These are phyloP conservation scores for Suhomyces maxii DNA, from an alignment of 1,139 yeast species.

Conservation along the genomic window DNA sequence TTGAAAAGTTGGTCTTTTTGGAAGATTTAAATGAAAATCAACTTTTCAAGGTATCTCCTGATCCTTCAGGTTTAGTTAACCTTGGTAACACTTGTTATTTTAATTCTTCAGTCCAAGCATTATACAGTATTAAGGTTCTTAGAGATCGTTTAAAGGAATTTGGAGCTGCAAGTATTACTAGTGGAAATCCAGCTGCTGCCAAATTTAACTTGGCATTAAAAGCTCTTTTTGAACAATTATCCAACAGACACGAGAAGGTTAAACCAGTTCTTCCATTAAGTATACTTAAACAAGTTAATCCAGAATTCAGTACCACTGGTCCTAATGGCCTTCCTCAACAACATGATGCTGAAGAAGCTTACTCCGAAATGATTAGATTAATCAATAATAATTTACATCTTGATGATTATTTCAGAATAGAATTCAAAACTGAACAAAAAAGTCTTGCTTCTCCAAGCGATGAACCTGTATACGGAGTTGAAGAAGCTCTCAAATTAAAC, in stretches of 20 bases:
- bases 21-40: slow-evolving; percentile 64
- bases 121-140: slow-evolving; percentile 67
- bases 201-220: slow-evolving; percentile 37
- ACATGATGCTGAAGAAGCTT: slow-evolving; percentile 98
- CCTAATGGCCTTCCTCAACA: slow-evolving; percentile 77
- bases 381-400: slow-evolving; percentile 51
- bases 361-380: slow-evolving; percentile 68
- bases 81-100: slow-evolving; percentile 95
- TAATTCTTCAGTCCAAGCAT: slow-evolving; percentile 83
- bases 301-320: slow-evolving; percentile 85
- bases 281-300: slow-evolving; percentile 63
- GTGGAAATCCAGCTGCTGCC: slow-evolving; percentile 46
- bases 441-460: slow-evolving; percentile 63
- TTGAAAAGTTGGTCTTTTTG: slow-evolving; percentile 55
- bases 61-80: slow-evolving; percentile 83
- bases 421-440: slow-evolving; percentile 61
- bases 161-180: slow-evolving; percentile 38
- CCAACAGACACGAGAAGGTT: slow-evolving; percentile 45
- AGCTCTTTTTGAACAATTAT: slow-evolving; percentile 47
- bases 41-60: slow-evolving; percentile 38
- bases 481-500: slow-evolving; percentile 68
- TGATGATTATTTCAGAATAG: slow-evolving; percentile 62
- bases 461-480: slow-evolving; percentile 43
- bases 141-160: slow-evolving; percentile 28
- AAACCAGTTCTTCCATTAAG: slow-evolving; percentile 59